Evolutionary conservation across 768 basidiomycete genomes (phyloP), one percentile per base, ranked within the genome.

Genomic region (Russula virescens): DNA sequence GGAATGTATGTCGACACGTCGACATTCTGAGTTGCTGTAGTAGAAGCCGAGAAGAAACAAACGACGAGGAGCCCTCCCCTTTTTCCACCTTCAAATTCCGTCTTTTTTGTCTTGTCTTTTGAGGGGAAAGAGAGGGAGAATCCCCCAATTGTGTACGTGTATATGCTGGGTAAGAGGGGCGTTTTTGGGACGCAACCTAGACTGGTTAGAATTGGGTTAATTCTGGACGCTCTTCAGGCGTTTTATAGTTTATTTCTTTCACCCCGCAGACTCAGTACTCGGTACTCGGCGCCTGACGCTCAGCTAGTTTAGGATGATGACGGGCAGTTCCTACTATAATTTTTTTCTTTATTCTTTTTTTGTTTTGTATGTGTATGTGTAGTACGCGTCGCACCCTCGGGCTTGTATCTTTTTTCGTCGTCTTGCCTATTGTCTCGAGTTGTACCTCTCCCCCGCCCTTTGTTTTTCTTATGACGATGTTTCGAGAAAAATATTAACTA

Each of bases 1-100:
- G 45, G 51, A 28, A 68, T 68, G 65, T 68, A 63, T 7, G 61
- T 66, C 28, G 61, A 66, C 40, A 19, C 61, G 9, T 5, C 51
- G 23, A 16, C 58, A 18, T 67, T 66, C 42, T 67, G 55, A 63
- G 43, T 28, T 18, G 19, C 14, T 6, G 21, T 28, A 19, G 11
- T 16, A 40, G 52, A 35, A n/a, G n/a, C 38, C 38, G 9, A 40
- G 38, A 40, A 16, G 14, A 8, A 31, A 4, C 31, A 31, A 31
- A 31, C 5, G n/a, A n/a, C n/a, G n/a, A n/a, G n/a, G n/a, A 5
- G 34, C 5, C 34, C 34, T 35, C 34, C 34, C 10, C 10, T 35
- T 35, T 35, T 35, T 14, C 40, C 40, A 9, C 40, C 40, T 40
- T 16, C 40, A 6, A 18, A 26, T 16, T 43, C 3, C 8, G 42